Percentiles rank a stretch among this genome's conserved stretches.
These are phyloP conservation scores for Senna siamea DNA, from an alignment of 306 rosid genomes.

Conservation along the genomic window DNA sequence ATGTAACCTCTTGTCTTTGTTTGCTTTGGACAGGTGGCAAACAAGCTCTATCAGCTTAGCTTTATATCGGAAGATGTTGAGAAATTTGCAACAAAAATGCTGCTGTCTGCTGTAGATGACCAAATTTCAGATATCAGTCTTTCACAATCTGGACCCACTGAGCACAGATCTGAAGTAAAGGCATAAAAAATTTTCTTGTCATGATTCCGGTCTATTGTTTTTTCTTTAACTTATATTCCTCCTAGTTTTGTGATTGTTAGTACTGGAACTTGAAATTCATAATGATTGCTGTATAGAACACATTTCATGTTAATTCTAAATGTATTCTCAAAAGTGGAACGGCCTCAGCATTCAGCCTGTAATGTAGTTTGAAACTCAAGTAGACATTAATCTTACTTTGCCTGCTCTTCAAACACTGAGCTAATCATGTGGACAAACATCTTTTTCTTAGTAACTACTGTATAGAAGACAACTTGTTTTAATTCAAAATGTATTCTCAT, in stretches of 20 bases:
- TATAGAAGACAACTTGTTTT: conserved; percentile 16
- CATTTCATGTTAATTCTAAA: conserved; percentile 1
- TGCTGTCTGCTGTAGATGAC: conserved; percentile 66
- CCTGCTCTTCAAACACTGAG: neutral
- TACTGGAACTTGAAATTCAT: neutral
- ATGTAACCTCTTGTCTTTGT: conserved; percentile 19
- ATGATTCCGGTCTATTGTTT: neutral
- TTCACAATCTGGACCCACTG: conserved; percentile 55
- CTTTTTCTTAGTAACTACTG: neutral
- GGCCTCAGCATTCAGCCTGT: neutral
- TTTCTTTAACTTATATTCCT: conserved; percentile 29
- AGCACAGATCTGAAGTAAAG: conserved; percentile 54
- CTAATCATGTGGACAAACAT: neutral
- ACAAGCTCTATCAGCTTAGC: conserved; percentile 86
- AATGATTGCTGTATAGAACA: conserved; percentile 8
- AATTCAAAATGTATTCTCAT: neutral
- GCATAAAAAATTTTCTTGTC: conserved; percentile 36
- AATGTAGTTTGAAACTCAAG: neutral
- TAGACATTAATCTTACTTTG: neutral
- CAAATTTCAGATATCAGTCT: conserved; percentile 51
- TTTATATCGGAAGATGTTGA: conserved; percentile 76
- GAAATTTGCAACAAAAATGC: conserved; percentile 76
- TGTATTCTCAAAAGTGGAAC: neutral
- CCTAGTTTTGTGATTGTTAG: neutral
- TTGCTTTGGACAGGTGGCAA: conserved; percentile 70